Evolutionary conservation across 768 basidiomycete species (phyloP), one percentile per base, ranked within the genome.

Genomic region (Phaffia australis): DNA sequence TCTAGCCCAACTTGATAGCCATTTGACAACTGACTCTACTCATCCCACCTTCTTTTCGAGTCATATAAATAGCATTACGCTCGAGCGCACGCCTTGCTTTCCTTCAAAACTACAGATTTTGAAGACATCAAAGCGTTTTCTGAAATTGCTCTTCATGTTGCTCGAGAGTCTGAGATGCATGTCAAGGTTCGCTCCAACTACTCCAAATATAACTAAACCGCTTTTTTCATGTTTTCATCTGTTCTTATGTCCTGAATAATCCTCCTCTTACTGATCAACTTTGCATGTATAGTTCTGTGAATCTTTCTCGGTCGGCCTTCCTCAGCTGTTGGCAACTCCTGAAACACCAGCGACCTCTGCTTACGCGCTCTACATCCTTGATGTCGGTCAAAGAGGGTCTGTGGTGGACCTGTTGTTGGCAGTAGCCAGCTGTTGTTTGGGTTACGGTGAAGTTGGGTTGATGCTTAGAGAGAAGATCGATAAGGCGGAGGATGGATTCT

Each of bases 391-490:
- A 80, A 79, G 87, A 83, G 88, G 89, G 0, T 89, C 92, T 72
- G 75, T 81, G 4, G 81, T 82, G 47, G 85, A 82, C 68, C 78
- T 93, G 6, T 73, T 86, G n/a, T 84, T 95, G 78, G 87, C 88
- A 0, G 80, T 92, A 1, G 84, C 87, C 14, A 85, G 88, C 9
- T 97, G 93, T 74, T 79, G 94, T 11, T 77, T 94, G 0, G 93
- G 92, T 2, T 97, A 95, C 73, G 92, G 92, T 15, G 88, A 94
- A 74, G 89, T 92, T 0, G 92, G 91, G 1, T 77, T 89, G 50
- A 88, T 89, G 85, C 78, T 97, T 42, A 81, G 84, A 74, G 82
- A 80, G 47, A 80, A 85, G 67, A 81, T 80, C 1, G 73, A 78
- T 47, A 71, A 70, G 50, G 79, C 77, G 14, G 77, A 78, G 29